phyloP scores from a whole-genome alignment of 78 protist species.

The Acrasis kona region DNA sequence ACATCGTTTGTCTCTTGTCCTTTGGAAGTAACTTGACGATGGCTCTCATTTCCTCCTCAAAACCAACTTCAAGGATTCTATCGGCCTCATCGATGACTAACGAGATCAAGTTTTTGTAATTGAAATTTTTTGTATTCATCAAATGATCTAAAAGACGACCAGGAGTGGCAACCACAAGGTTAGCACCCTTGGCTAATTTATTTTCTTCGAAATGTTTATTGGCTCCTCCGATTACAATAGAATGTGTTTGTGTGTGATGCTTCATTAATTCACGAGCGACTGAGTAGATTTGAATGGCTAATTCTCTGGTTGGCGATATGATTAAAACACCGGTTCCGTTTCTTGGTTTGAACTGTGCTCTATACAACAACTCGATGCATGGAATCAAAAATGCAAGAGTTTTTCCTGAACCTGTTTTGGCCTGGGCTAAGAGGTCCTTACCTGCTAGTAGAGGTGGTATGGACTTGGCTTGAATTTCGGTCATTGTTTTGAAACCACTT shows the following conservation, averaged over 20 bases:
- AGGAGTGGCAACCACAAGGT: slow-evolving; percentile 94
- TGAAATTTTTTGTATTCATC: slow-evolving; percentile 76
- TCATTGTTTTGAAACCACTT: slow-evolving; percentile 74
- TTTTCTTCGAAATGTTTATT: slow-evolving; percentile 69
- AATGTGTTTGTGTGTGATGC: slow-evolving; percentile 68
- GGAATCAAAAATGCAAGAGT: slow-evolving; percentile 96
- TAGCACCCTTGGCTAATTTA: slow-evolving; percentile 86
- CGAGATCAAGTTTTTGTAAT: slow-evolving; percentile 63
- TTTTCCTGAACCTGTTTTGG: slow-evolving; percentile 95
- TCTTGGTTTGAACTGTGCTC: slow-evolving; percentile 50
- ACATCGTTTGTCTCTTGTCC: slow-evolving; percentile 76
- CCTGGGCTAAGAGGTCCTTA: slow-evolving; percentile 85
- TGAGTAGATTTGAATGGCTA: slow-evolving; percentile 85
- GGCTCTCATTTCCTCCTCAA: slow-evolving; percentile 91
- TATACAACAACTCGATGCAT: slow-evolving; percentile 70
- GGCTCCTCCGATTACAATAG: slow-evolving; percentile 92
- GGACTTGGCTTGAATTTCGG: slow-evolving; percentile 78
- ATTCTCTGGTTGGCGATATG: slow-evolving; percentile 87
- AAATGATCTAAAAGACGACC: slow-evolving; percentile 98
- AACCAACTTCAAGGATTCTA: slow-evolving; percentile 80
- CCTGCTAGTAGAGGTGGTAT: slow-evolving; percentile 84
- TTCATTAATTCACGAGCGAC: slow-evolving; percentile 58
- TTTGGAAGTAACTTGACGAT: slow-evolving; percentile 83
- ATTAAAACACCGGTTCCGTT: slow-evolving; percentile 80
- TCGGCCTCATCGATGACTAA: slow-evolving; percentile 98